Evolutionary conservation across 306 rosid species (phyloP), one percentile per base, ranked within the genome.

Genomic region (Bauhinia variegata): DNA sequence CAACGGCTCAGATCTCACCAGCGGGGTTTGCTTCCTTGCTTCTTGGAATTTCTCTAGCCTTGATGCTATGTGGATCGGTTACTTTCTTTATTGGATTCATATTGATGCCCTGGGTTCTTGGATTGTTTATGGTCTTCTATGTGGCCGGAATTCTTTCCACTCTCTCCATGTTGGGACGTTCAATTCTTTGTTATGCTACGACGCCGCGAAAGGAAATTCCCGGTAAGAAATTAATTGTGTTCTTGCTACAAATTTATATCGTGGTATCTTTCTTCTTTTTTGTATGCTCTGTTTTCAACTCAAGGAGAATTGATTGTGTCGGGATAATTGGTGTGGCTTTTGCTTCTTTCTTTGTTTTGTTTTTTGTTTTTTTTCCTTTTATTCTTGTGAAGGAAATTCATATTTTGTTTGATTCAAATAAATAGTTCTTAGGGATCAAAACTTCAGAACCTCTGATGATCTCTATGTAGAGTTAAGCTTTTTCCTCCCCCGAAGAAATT

Each of bases 51-150:
- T 86, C 99, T 33, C 59, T 88, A 75, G 74, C 99, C 39, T 67
- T 95, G 87, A 95, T 95, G 95, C 85, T 95, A 1, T 88, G 97
- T 51, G 99, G 99, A 60, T 90, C 96, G 38, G 91, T 95, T 13
- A 85, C 99, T 34, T 95, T 95, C 82, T 83, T 95, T 16, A 75
- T 95, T 23, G 97, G 96, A 37, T 95, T 95, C 73, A 62, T 95
- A 37, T 72, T 95, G 73, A 88, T 95, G 97, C 96, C 99, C 0
- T 95, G 97, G 99, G 86, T 90, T 76, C 62, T 90, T 13, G 95
- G 96, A 8, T 81, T 90, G 78, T 77, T 84, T 0, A 83, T 85
- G 92, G 51, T 93, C 14, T 75, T 88, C 38, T 93, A 85, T 15
- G 88, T 90, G 63, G 97, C 80, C 9, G 97, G 90, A 34, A 15